These are phyloP conservation scores for Starmera pachycereana DNA, from an alignment of 805 yeast genomes.

Conservation along the genomic window DNA sequence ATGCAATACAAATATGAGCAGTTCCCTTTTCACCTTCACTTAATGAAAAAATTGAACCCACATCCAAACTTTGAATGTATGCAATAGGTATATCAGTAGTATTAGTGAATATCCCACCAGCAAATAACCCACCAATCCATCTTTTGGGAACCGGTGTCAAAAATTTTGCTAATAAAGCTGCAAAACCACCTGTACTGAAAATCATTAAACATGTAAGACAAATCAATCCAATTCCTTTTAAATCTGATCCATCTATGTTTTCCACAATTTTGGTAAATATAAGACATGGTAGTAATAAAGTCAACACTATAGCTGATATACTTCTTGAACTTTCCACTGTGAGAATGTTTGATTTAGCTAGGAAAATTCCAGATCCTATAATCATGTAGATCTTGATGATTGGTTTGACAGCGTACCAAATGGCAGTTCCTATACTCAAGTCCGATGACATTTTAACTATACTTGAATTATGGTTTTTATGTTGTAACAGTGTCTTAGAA, in stretches of 20 bases:
- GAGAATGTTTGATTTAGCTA: slow-evolving; percentile 54
- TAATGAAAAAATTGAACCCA: slow-evolving; percentile 42
- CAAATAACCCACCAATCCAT: slow-evolving; percentile 69
- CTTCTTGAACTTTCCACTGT: slow-evolving; percentile 61
- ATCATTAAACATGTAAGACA: slow-evolving; percentile 37
- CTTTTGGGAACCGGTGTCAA: slow-evolving; percentile 52
- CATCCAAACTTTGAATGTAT: slow-evolving; percentile 61
- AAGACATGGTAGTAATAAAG: slow-evolving; percentile 64
- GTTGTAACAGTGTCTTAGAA: neutral
- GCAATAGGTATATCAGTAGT: slow-evolving; percentile 82
- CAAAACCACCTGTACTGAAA: slow-evolving; percentile 33
- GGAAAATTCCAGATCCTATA: slow-evolving; percentile 51
- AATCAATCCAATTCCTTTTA: slow-evolving; percentile 59
- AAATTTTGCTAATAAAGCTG: slow-evolving; percentile 30
- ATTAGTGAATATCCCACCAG: slow-evolving; percentile 71
- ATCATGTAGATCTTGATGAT: slow-evolving; percentile 72
- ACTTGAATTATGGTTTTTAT: neutral
- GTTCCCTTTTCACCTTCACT: slow-evolving; percentile 59
- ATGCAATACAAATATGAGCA: slow-evolving; percentile 68
- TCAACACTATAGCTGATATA: slow-evolving; percentile 57
- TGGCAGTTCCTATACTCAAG: slow-evolving; percentile 44
- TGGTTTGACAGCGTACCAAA: slow-evolving; percentile 78
- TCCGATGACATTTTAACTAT: neutral
- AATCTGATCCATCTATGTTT: slow-evolving; percentile 56
- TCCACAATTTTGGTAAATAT: slow-evolving; percentile 64